Percentiles rank a stretch among this genome's conserved stretches.
phyloP scores from a whole-genome alignment of 2,329 filamentous ascomycete genomes.

The Ceratocystiopsis sp. region DNA sequence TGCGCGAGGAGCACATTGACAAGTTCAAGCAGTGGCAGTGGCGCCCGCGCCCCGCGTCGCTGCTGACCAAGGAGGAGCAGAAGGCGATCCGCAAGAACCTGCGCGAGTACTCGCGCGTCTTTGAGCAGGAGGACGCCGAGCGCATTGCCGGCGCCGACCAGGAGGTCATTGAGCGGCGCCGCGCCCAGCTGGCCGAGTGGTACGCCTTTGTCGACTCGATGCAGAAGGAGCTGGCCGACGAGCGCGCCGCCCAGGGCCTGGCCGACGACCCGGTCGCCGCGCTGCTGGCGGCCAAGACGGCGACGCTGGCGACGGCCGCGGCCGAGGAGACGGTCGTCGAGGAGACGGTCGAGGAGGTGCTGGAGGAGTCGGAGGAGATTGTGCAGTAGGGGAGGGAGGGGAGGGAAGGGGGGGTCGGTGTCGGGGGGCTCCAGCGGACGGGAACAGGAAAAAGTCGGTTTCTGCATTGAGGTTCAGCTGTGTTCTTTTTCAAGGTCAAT shows the following conservation, averaged over 20 bases:
- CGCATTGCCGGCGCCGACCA: slow-evolving; percentile 87
- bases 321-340: slow-evolving; percentile 73
- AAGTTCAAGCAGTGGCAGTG: slow-evolving; percentile 97
- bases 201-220: slow-evolving; percentile 61
- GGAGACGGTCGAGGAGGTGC: slow-evolving; percentile 70
- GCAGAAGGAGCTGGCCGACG: slow-evolving; percentile 54
- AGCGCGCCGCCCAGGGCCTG: slow-evolving; percentile 50
- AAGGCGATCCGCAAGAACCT: slow-evolving; percentile 97
- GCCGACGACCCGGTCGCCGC: slow-evolving; percentile 47
- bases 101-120: slow-evolving; percentile 84
- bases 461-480: too few relatives aligned
- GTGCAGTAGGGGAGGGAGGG: slow-evolving; percentile 17
- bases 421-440: too few relatives aligned
- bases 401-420: too few relatives aligned
- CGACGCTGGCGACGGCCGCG: slow-evolving; percentile 35
- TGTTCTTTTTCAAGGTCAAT: too few relatives aligned
- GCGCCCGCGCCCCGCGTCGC: slow-evolving; percentile 80
- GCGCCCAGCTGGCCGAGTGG: slow-evolving; percentile 78
- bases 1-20: slow-evolving; percentile 82
- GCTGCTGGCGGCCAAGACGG: slow-evolving; percentile 39
- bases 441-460: too few relatives aligned
- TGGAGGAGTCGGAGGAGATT: slow-evolving; percentile 73
- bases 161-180: slow-evolving; percentile 77
- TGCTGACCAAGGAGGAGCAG: slow-evolving; percentile 92
- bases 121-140: slow-evolving; percentile 89